A percentile compares a stretch with the other conserved stretches of the same genome.
phyloP scores from a whole-genome alignment of 108 stramenopile genomes.

The Parietichytrium sp. region DNA sequence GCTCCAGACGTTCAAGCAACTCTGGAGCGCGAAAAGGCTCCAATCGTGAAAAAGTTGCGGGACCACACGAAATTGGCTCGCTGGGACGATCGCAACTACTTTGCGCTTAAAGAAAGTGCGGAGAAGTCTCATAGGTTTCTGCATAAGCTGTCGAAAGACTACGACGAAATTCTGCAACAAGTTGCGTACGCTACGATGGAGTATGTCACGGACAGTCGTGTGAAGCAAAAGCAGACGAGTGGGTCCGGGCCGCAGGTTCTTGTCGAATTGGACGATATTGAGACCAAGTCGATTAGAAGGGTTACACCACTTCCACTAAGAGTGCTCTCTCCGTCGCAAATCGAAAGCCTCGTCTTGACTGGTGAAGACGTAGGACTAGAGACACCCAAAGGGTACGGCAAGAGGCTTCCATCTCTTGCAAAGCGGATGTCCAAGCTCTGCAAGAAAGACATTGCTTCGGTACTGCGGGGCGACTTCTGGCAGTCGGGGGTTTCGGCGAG shows the following conservation, averaged over 20 bases:
- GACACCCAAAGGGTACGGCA: neutral
- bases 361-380: neutral
- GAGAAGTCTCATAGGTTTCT: slow-evolving; percentile 85
- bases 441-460: neutral
- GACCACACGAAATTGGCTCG: slow-evolving; percentile 90
- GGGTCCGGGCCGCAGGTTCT: slow-evolving; percentile 42
- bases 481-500: slow-evolving; percentile 35
- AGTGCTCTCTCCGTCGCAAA: no score
- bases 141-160: slow-evolving; percentile 73
- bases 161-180: slow-evolving; percentile 73
- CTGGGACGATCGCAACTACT: slow-evolving; percentile 97
- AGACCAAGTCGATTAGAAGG: neutral
- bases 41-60: slow-evolving; percentile 77
- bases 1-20: neutral
- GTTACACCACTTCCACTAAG: no score
- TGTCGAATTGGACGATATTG: slow-evolving; percentile 23
- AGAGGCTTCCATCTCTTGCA: slow-evolving; percentile 18
- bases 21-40: slow-evolving; percentile 41
- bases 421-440: neutral
- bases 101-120: slow-evolving; percentile 83
- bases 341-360: no score
- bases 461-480: neutral
- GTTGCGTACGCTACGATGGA: slow-evolving; percentile 69
- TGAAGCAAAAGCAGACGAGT: slow-evolving; percentile 50
- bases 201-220: slow-evolving; percentile 63